These are phyloP conservation scores for Coniochaeta sp. DNA, from an alignment of 2,329 filamentous ascomycete species.

Conservation along the genomic window DNA sequence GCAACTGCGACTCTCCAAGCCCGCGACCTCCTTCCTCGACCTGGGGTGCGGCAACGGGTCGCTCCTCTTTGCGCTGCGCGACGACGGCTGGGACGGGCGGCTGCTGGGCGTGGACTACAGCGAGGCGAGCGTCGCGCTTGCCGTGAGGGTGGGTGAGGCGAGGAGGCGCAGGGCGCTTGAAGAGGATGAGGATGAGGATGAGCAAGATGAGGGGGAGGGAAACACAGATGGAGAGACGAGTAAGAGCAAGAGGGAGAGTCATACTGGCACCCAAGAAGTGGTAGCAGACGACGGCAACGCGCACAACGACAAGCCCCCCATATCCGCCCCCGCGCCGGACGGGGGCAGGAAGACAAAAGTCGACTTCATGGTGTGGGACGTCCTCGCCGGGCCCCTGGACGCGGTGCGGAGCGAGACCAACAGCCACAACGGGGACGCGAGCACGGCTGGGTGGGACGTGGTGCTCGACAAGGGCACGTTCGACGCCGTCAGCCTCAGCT, in stretches of 20 bases:
- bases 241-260: not conserved
- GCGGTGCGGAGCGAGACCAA: constrained; percentile 23
- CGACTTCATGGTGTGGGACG: constrained; percentile 54
- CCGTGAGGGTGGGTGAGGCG: constrained; percentile 50
- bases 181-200: constrained; percentile 15
- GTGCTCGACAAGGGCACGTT: constrained; percentile 98
- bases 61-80: constrained; percentile 73
- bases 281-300: not conserved
- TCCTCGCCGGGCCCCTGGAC: constrained; percentile 38
- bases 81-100: constrained; percentile 54
- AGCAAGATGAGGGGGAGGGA: constrained; percentile 17
- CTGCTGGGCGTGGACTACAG: constrained; percentile 91
- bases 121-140: constrained; percentile 64
- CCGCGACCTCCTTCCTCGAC: constrained; percentile 63
- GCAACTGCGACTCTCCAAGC: constrained; percentile 15
- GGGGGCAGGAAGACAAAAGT: constrained; percentile 20
- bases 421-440: constrained; percentile 4
- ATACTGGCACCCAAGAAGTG: constrained; percentile 3
- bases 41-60: constrained; percentile 93
- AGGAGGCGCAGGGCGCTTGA: constrained; percentile 11
- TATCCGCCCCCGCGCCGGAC: not conserved
- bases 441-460: constrained; percentile 65
- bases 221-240: constrained; percentile 1
- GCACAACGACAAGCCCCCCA: not conserved
- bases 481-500: constrained; percentile 79